A percentile compares a stretch with the other conserved stretches of the same genome.
Conservation (phyloP, 2,329 filamentous ascomycete genomes). For the Macrophomina pseudophaseolina region DNA sequence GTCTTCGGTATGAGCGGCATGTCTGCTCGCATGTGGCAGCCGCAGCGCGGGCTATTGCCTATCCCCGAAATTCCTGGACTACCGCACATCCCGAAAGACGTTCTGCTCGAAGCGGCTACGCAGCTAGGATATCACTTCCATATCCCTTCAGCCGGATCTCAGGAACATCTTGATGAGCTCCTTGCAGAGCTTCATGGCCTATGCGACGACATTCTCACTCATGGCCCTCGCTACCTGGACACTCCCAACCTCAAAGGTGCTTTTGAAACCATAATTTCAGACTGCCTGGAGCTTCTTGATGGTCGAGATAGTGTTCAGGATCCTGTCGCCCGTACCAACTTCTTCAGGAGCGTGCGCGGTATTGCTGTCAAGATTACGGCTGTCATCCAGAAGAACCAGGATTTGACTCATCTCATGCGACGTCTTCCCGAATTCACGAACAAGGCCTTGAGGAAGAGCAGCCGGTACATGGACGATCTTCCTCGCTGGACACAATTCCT, state of each 20-base stretch:
- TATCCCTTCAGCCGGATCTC: not conserved
- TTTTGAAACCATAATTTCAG: not conserved
- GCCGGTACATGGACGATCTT: not conserved
- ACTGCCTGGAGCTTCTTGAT: conserved; percentile 3
- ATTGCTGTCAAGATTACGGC: not conserved
- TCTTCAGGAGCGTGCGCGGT: not conserved
- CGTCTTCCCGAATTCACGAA: not conserved
- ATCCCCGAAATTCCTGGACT: no score
- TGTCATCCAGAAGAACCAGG: not conserved
- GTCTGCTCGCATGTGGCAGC: not conserved
- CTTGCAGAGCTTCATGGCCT: not conserved
- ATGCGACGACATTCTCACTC: not conserved
- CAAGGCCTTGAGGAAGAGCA: not conserved
- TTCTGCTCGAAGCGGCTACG: not conserved
- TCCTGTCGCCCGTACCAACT: not conserved
- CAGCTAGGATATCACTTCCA: not conserved
- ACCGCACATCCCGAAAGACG: not conserved
- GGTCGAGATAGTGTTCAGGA: not conserved
- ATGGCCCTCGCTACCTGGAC: not conserved
- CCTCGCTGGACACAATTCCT: conserved; percentile 15
- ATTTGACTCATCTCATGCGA: not conserved
- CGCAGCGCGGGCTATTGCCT: not conserved
- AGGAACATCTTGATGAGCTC: not conserved
- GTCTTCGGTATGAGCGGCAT: not conserved
- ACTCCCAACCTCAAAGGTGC: not conserved